Evolutionary conservation across 1,284 basidiomycete genomes (phyloP).

Genomic region (Gomphus sp.): DNA sequence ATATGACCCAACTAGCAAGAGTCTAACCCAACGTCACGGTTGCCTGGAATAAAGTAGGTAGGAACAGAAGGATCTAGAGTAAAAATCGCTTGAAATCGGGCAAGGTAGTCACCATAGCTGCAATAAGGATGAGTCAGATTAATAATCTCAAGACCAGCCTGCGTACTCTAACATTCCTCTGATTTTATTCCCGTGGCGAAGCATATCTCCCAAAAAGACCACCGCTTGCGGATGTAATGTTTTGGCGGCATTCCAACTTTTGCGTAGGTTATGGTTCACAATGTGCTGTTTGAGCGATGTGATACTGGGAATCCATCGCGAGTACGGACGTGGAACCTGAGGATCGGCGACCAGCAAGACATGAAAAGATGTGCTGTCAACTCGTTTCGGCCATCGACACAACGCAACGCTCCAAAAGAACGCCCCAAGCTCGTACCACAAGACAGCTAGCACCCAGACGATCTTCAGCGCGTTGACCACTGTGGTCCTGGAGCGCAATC

Average conservation of each 20-base stretch:
- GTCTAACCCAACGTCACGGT: conserved; percentile 72
- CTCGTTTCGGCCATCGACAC: conserved; percentile 44
- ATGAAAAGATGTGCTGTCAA: conserved; percentile 32
- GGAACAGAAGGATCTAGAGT: conserved; percentile 30
- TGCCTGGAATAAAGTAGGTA: conserved; percentile 69
- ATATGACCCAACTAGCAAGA: neutral
- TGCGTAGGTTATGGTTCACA: conserved; percentile 62
- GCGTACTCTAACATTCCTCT: conserved; percentile 59
- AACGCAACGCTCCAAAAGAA: conserved; percentile 40
- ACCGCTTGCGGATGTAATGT: conserved; percentile 57
- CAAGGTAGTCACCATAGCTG: conserved; percentile 54
- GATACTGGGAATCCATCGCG: conserved; percentile 30
- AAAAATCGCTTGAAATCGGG: conserved; percentile 61
- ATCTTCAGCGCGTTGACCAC: conserved; percentile 36
- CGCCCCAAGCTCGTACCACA: conserved; percentile 66
- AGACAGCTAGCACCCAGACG: conserved; percentile 47
- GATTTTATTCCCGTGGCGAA: conserved; percentile 58
- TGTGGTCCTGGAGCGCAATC: neutral
- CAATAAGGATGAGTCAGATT: conserved; percentile 11
- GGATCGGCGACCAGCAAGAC: conserved; percentile 72
- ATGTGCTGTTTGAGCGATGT: conserved; percentile 39
- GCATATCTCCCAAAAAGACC: conserved; percentile 77
- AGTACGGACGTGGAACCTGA: conserved; percentile 51
- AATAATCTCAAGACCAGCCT: conserved; percentile 12
- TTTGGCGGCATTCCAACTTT: conserved; percentile 63